Percentiles rank a stretch among this genome's conserved stretches.
Conservation (phyloP, 345 rosid species). For the Eutrema heterophyllum region DNA sequence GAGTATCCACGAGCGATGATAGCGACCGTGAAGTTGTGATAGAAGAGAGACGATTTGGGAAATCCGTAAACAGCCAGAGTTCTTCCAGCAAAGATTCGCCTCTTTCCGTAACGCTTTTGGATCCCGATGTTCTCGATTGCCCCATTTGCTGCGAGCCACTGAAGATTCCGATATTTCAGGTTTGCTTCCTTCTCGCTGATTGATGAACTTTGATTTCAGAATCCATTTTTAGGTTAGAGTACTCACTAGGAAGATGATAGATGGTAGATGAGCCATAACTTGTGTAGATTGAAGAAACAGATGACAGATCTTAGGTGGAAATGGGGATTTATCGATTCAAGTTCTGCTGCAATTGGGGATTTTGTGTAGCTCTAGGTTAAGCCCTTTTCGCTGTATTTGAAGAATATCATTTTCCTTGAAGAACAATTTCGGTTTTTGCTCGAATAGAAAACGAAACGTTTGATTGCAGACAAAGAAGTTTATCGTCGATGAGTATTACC, state of each 20-base stretch:
- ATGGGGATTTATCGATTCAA: not conserved
- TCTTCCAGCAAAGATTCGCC: slow-evolving; percentile 12
- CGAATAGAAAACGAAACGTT: not conserved
- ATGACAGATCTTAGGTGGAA: not conserved
- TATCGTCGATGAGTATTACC: not conserved
- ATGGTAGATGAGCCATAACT: not conserved
- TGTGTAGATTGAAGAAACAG: not conserved
- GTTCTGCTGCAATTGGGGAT: not conserved
- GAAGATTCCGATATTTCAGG: slow-evolving; percentile 28
- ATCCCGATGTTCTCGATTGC: slow-evolving; percentile 32
- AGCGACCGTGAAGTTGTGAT: not conserved
- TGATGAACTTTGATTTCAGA: not conserved
- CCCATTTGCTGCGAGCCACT: slow-evolving; percentile 29
- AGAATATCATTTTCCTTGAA: not conserved
- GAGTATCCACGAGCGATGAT: slow-evolving; percentile 10
- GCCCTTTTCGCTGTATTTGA: not conserved
- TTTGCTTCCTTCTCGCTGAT: not conserved
- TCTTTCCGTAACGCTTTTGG: slow-evolving; percentile 14
- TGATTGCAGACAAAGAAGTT: too few species aligned
- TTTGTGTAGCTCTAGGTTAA: not conserved
- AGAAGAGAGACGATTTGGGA: not conserved
- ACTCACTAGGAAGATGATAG: not conserved
- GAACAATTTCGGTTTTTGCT: not conserved
- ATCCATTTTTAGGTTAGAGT: not conserved
- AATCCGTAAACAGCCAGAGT: not conserved